Conservation (phyloP, 805 yeast species). For the Candida taoyuanica region DNA sequence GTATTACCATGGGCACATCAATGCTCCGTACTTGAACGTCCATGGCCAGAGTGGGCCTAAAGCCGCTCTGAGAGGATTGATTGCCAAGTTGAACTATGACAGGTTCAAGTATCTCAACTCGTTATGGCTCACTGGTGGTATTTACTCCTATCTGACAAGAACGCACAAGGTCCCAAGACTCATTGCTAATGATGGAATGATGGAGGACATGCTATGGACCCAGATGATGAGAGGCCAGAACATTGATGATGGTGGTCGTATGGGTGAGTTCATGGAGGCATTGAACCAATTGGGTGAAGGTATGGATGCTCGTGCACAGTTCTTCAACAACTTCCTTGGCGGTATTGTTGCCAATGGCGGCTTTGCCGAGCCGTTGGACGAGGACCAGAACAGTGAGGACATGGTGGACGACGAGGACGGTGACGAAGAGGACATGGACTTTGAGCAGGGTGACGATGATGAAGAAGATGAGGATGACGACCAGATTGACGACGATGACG, state of each 20-base stretch:
- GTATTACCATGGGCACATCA: conserved; percentile 35
- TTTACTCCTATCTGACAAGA: conserved; percentile 44
- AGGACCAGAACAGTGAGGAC: conserved; percentile 21
- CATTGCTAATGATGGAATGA: conserved; percentile 1
- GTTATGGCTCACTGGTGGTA: conserved; percentile 58
- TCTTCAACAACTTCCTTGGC: conserved; percentile 1
- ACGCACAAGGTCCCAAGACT: conserved; percentile 7
- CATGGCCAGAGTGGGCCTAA: conserved; percentile 71
- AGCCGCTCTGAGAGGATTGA: conserved; percentile 48
- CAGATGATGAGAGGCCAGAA: conserved; percentile 16
- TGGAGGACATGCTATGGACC: conserved; percentile 15
- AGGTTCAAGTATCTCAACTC: conserved; percentile 55
- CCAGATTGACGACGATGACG: background rate
- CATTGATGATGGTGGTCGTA: conserved; percentile 15
- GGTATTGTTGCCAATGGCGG: conserved; percentile 3
- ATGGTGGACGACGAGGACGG: conserved; percentile 17
- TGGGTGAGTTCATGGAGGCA: conserved; percentile 11
- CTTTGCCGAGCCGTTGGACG: background rate
- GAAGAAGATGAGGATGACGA: conserved; percentile 1
- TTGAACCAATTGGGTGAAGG: background rate
- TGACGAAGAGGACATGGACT: conserved; percentile 10
- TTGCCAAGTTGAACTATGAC: conserved; percentile 46
- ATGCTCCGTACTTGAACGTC: conserved; percentile 67
- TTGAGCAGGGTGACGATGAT: conserved; percentile 6
- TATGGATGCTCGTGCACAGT: background rate